Conservation (phyloP, 352 stramenopile species). For the Phytophthora colocasiae region DNA sequence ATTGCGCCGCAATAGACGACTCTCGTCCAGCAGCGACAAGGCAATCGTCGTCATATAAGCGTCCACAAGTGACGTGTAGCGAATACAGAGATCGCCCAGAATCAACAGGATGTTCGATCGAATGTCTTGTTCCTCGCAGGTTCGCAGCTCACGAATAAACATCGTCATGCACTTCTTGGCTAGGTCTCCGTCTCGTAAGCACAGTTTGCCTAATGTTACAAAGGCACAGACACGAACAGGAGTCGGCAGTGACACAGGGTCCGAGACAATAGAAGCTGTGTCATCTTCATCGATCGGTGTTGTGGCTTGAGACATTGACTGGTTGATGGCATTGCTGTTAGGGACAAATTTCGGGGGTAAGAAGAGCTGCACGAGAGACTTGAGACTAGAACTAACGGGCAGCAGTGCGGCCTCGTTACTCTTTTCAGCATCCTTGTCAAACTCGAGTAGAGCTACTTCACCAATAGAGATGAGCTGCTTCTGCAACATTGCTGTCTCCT, state of each 20-base stretch:
- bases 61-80: conserved; percentile 97
- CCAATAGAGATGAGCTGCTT: conserved; percentile 85
- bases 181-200: conserved; percentile 93
- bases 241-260: conserved; percentile 60
- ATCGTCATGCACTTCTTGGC: conserved; percentile 96
- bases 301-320: conserved; percentile 21
- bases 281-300: conserved; percentile 40
- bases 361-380: conserved; percentile 81
- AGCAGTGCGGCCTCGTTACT: conserved; percentile 53
- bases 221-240: conserved; percentile 93
- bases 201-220: conserved; percentile 95
- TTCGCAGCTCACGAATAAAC: conserved; percentile 94
- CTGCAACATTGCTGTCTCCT: conserved; percentile 69
- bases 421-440: conserved; percentile 81
- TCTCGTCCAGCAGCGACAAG: conserved; percentile 91
- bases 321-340: conserved; percentile 30
- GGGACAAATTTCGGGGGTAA: conserved; percentile 70
- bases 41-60: conserved; percentile 96
- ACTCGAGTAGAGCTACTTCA: conserved; percentile 81
- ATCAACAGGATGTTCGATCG: conserved; percentile 98
- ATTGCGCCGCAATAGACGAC: conserved; percentile 92
- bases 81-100: conserved; percentile 96
- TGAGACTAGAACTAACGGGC: conserved; percentile 53
- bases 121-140: conserved; percentile 84
- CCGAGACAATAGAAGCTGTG: conserved; percentile 15